Conservation (phyloP, 306 rosid genomes). For the Astragalus glycyphyllos region DNA sequence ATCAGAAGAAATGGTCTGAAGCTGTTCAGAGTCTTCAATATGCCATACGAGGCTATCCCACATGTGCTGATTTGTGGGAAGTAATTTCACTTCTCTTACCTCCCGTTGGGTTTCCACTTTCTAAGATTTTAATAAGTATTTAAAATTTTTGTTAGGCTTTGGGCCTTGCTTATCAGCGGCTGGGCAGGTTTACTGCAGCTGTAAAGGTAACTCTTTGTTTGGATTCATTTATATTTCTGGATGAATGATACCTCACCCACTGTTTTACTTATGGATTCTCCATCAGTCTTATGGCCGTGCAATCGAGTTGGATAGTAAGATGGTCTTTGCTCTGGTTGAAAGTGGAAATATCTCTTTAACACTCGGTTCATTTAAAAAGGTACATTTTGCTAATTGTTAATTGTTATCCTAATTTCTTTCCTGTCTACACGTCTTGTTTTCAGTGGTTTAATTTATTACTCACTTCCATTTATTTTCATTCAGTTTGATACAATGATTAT, state of each 20-base stretch:
- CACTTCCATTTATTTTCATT: constrained; percentile 7
- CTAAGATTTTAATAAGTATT: constrained; percentile 12
- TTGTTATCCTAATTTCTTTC: constrained; percentile 18
- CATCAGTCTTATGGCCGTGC: constrained; percentile 89
- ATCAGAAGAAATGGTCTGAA: constrained; percentile 71
- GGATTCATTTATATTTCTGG: constrained; percentile 18
- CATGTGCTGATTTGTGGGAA: constrained; percentile 84
- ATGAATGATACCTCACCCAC: constrained; percentile 19
- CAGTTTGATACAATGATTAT: constrained; percentile 3
- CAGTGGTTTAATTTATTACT: constrained; percentile 11
- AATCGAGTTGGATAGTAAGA: constrained; percentile 69
- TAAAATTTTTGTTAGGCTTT: constrained; percentile 61
- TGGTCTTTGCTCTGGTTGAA: constrained; percentile 76
- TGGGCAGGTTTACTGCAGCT: constrained; percentile 94
- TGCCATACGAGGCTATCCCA: constrained; percentile 88
- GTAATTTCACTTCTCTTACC: constrained; percentile 48
- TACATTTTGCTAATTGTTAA: constrained; percentile 39
- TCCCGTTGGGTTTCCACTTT: constrained; percentile 22
- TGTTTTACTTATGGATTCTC: constrained; percentile 41
- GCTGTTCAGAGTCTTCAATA: constrained; percentile 91
- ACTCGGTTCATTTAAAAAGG: constrained; percentile 81
- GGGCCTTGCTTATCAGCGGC: constrained; percentile 93
- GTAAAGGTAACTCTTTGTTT: constrained; percentile 60
- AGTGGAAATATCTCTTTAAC: constrained; percentile 80
- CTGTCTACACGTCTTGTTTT: constrained; percentile 17